Evolutionary conservation across 1,284 basidiomycete species (phyloP), one percentile per base, ranked within the genome.

Genomic region (Cryptococcus jaspeensis): DNA sequence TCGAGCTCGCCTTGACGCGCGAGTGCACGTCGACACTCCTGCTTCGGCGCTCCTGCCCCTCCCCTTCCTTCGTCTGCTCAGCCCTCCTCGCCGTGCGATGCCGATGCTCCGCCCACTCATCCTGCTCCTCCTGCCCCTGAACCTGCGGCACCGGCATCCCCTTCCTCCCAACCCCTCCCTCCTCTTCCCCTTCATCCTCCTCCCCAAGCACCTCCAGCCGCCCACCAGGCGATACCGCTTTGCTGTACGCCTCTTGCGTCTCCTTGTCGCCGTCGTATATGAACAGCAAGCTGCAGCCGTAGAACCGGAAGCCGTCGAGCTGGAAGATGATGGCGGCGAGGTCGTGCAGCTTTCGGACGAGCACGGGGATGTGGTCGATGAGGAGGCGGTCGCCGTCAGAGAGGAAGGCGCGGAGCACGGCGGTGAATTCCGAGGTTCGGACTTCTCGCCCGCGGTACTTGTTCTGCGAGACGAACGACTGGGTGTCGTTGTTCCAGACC

Each of bases 231-330:
- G 50, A 22, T 20, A 62, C 41, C 35, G 64, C 58, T 23, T 60
- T 53, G 18, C 58, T 52, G 56, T 79, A 77, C 56, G 74, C 67
- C 62, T 88, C 85, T 75, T 98, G 96, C 2, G 86, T 84, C 62
- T 91, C 88, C 49, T 81, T 82, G 73, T 98, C 94, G 49, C 96
- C 96, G 72, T 99, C 96, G 75, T 99, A 99, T 75, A 99, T 96
- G 71, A 99, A 85, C 57, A 99, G 84, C 50, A 99, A 83, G 66
- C 90, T 94, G 78, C 94, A 97, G 22, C 96, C 96, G 72, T 99
- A 99, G 78, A 99, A 99, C 38, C 95, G 85, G 78, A 92, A 99
- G 9, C 96, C 92, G 65, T 88, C 87, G 55, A 99, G 80, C 5
- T 87, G 84, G 69, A 87, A 83, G 67, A 98, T 83, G 78, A 98